phyloP scores from a whole-genome alignment of 805 yeast genomes.

The Kluyveromyces lactis region DNA sequence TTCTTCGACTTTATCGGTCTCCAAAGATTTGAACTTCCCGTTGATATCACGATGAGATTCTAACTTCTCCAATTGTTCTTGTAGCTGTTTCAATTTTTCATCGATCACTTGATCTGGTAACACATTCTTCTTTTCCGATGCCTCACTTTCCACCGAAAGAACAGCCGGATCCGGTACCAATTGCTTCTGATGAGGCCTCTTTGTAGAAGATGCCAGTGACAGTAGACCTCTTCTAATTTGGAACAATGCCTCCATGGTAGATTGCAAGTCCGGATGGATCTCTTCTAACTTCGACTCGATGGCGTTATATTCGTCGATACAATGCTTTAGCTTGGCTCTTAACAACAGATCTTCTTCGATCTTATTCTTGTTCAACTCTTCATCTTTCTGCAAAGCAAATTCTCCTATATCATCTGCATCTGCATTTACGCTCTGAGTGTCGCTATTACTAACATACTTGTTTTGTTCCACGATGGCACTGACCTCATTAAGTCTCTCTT shows the following conservation, averaged over 20 bases:
- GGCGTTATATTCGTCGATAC: constrained; percentile 47
- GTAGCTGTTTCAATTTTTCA: constrained; percentile 28
- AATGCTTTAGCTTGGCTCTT: constrained; percentile 55
- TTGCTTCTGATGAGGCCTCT: constrained; percentile 12
- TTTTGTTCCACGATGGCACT: constrained; percentile 46
- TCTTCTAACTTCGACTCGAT: constrained; percentile 50
- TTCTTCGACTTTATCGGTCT: constrained; percentile 26
- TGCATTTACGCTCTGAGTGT: constrained; percentile 10
- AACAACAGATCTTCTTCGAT: constrained; percentile 55
- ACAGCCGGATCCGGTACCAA: no score
- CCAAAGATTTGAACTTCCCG: constrained; percentile 43
- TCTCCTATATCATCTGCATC: constrained; percentile 12
- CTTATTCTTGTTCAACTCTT: constrained; percentile 32
- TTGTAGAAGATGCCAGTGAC: constrained; percentile 37
- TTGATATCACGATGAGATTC: constrained; percentile 45
- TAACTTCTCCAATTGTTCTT: constrained; percentile 33
- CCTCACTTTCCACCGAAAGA: no score
- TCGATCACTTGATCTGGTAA: constrained; percentile 15
- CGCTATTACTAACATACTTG: constrained; percentile 13
- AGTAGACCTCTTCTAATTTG: constrained; percentile 54
- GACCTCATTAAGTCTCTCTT: constrained; percentile 64
- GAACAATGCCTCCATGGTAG: constrained; percentile 52
- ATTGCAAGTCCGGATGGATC: constrained; percentile 42
- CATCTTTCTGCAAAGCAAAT: constrained; percentile 14
- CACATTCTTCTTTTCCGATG: constrained; percentile 11